Base-by-base conservation (phyloP, 257 asterid genomes). In the Nicotiana tomentosiformis region DNA sequence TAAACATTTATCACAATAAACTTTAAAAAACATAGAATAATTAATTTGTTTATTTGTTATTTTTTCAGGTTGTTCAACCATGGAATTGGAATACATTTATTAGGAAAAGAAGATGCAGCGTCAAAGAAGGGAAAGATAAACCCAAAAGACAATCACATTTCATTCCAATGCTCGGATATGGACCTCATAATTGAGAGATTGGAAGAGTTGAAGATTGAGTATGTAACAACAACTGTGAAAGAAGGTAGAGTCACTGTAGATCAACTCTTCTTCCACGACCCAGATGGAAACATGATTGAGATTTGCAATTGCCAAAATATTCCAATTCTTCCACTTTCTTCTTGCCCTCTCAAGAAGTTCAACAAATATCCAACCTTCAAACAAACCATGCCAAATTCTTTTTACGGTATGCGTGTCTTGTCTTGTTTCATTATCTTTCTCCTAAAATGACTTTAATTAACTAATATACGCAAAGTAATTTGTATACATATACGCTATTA, bases 291-390 rank as follows among this genome's bases (percentile, higher is more conserved):
- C 23, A 78, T 58, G 82, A 78, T 78, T 78, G 98, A 95, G 14
- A 95, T 95, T 0, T 95, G 98, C 92, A 93, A 95, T 37, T 95
- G 98, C 77, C 97, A 95, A 7, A 92, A 93, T n/a, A 86, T 95
- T 3, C 97, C 98, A 0, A 82, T 93, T n/a, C 86, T 95, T 32
- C 98, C 98, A 1, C 87, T 95, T 51, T 81, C 97, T 2, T 76
- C 96, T 33, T 92, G 93, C 84, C 95, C 98, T 17, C 69, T 89
- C 17, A 84, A 67, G n/a, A 11, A 82, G 26, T 18, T 80, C 95
- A 58, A 65, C 79, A 49, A 43, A 30, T 77, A 80, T 2, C 78
- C 87, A 8, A 70, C 89, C 18, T 64, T 83, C 74, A 61, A 86
- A 32, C 82, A 78, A 35, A 37, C 60, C 46, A 43, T 16, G 8